Evolutionary conservation across 2,329 filamentous ascomycete species (phyloP), one percentile per base, ranked within the genome.

Genomic region (Penicillium verrucosum): DNA sequence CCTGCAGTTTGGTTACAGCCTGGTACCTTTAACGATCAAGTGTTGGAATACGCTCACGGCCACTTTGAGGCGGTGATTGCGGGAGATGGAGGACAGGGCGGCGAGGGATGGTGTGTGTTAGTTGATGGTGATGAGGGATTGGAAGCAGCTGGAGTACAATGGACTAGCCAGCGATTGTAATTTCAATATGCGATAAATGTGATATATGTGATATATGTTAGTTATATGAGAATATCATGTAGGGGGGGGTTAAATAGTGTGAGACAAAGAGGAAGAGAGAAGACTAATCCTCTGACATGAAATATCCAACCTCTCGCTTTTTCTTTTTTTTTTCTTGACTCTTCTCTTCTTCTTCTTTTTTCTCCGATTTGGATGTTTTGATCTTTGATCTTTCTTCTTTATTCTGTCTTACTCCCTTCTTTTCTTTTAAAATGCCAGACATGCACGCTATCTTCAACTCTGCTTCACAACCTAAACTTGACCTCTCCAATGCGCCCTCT

Each of bases 1-100:
- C 82, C 84, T 18, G 83, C 89, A 27, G 86, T 96, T 5, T 96
- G 90, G 89, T 77, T 97, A 63, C 94, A 97, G 77, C 94, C 94
- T 0, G 94, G 93, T 1, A 92, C 86, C 16, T 97, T 89, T 70
- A 86, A 96, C 70, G 84, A 89, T 50, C 84, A 85, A 56, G 88
- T 91, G 23, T 70, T 96, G 60, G 77, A 82, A 40, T 92, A 84
- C 73, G 91, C 90, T 3, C 78, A 81, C 58, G 78, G 77, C 44
- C 82, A 88, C 62, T 96, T 94, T 67, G 78, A 85, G 63, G 85
- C 86, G 37, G 88, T 79, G 44, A 81, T 91, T 36, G 87, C 84
- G 80, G 60, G 86, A 81, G 79, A 87, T 37, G 85, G 86, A 29
- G 86, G 87, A 27, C 69, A 75, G 29, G 89, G 89, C 8, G 74